These are phyloP conservation scores for Cercophora scortea DNA, from an alignment of 495 filamentous ascomycete species.

Conservation along the genomic window DNA sequence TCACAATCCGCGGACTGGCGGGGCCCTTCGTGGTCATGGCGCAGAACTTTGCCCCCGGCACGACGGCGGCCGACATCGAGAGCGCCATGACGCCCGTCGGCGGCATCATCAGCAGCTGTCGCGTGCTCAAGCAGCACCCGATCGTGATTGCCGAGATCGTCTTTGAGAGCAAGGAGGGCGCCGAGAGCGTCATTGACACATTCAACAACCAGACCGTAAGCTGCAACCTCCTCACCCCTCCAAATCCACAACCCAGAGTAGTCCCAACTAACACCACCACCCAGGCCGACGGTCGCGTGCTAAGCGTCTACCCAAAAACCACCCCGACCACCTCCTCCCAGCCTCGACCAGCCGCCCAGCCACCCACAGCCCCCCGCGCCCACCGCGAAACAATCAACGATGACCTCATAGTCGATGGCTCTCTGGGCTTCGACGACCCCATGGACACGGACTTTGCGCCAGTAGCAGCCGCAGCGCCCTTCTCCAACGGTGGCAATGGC, in stretches of 20 bases:
- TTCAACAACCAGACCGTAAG: constrained; percentile 83
- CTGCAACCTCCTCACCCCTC: background rate
- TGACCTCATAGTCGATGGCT: constrained; percentile 49
- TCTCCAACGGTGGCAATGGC: constrained; percentile 3
- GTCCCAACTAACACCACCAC: background rate
- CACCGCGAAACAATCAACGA: constrained; percentile 17
- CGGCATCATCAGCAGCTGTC: constrained; percentile 64
- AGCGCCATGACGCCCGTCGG: constrained; percentile 68
- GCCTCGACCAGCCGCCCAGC: constrained; percentile 8
- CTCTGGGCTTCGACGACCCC: constrained; percentile 51
- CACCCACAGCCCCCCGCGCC: constrained; percentile 22
- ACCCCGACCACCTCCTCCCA: background rate
- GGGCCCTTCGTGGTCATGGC: constrained; percentile 78
- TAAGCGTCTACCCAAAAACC: constrained; percentile 65
- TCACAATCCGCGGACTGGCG: constrained; percentile 73
- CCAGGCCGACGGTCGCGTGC: constrained; percentile 77
- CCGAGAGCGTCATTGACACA: constrained; percentile 69
- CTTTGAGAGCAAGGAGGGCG: constrained; percentile 68
- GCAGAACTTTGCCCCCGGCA: constrained; percentile 86
- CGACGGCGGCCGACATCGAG: constrained; percentile 90
- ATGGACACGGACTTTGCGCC: constrained; percentile 36
- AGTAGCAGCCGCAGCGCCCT: no score
- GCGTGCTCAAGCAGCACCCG: constrained; percentile 59
- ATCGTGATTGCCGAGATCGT: constrained; percentile 81
- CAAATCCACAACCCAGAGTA: background rate